Evolutionary conservation across 352 stramenopile species (phyloP).

Genomic region (Phytopythium vexans): DNA sequence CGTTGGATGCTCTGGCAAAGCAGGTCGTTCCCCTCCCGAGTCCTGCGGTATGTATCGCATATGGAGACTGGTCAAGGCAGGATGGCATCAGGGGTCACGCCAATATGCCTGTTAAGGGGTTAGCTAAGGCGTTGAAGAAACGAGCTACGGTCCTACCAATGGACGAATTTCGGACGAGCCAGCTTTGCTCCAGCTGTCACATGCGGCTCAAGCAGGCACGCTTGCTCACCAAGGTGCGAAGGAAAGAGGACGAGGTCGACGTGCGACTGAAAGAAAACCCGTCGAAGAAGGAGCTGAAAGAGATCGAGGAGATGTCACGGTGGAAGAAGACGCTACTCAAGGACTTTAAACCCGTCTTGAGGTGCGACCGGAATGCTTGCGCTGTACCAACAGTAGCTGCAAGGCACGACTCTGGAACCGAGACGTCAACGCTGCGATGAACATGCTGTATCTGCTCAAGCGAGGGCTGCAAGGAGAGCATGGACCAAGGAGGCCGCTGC

Average conservation of each 20-base stretch:
- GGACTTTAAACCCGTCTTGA: too few relatives aligned
- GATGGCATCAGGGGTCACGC: too few relatives aligned
- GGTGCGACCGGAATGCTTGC: too few relatives aligned
- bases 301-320: conserved; percentile 2
- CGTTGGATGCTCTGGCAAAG: background rate
- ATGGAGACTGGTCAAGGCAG: background rate
- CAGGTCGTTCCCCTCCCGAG: background rate
- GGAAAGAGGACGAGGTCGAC: background rate
- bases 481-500: too few relatives aligned
- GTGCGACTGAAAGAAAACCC: background rate
- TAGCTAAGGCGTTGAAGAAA: background rate
- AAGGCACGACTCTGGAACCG: too few relatives aligned
- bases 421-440: too few relatives aligned
- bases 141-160: background rate
- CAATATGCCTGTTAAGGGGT: too few relatives aligned
- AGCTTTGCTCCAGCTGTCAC: background rate
- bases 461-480: too few relatives aligned
- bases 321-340: too few relatives aligned
- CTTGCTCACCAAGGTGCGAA: background rate
- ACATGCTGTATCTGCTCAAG: too few relatives aligned
- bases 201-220: background rate
- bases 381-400: too few relatives aligned
- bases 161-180: background rate
- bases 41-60: background rate
- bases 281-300: background rate